Evolutionary conservation across 1,284 basidiomycete genomes (phyloP).

Genomic region (Apiotrichum montevideense): DNA sequence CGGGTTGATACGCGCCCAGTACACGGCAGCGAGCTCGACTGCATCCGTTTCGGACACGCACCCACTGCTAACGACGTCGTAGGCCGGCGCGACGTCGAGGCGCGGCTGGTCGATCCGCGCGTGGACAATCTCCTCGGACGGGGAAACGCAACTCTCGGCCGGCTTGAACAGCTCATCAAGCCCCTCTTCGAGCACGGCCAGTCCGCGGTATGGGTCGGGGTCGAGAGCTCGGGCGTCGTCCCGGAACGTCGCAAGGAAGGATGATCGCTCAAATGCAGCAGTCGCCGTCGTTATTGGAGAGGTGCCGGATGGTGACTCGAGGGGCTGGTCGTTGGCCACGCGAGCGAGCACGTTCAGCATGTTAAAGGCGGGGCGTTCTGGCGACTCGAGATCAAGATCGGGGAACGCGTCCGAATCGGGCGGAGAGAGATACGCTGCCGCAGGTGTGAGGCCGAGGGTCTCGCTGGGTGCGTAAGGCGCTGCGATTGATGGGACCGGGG

Average conservation of each 20-base stretch:
- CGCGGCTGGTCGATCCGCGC: conserved; percentile 17
- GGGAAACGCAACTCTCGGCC: background rate
- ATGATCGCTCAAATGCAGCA: conserved; percentile 7
- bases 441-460: no score
- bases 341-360: conserved; percentile 20
- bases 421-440: no score
- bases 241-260: conserved; percentile 13
- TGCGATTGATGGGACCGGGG: no score
- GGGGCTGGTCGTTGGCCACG: conserved; percentile 14
- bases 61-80: conserved; percentile 9
- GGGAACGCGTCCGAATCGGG: no score
- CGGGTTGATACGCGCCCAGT: conserved; percentile 14
- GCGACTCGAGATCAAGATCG: no score
- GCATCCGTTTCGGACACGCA: conserved; percentile 9
- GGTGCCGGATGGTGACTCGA: background rate
- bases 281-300: no score
- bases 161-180: background rate
- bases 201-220: conserved; percentile 17
- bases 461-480: no score
- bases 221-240: conserved; percentile 12
- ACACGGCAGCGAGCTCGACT: conserved; percentile 10
- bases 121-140: conserved; percentile 17
- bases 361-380: conserved; percentile 5
- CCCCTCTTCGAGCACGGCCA: conserved; percentile 17
- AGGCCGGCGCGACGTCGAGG: conserved; percentile 10